A percentile compares a stretch with the other conserved stretches of the same genome.
These are phyloP conservation scores for Saturnispora hagleri DNA, from an alignment of 805 yeast genomes.

Conservation along the genomic window DNA sequence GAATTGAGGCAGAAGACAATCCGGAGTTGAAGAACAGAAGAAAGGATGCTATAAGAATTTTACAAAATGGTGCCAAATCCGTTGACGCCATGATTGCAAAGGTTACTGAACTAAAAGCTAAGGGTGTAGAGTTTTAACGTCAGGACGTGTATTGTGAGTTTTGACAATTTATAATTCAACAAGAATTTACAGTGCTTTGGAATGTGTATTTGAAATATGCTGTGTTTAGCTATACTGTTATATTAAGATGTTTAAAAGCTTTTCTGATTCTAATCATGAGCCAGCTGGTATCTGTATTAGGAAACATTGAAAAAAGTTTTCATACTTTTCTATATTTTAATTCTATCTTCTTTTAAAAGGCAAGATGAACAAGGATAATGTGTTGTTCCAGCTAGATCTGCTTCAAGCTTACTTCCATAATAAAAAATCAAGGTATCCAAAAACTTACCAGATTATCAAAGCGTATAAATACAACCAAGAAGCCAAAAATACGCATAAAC, in stretches of 20 bases:
- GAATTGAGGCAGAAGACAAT: conserved; percentile 38
- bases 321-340: neutral
- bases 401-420: conserved; percentile 41
- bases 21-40: conserved; percentile 46
- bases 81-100: conserved; percentile 33
- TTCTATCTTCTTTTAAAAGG: neutral
- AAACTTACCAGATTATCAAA: conserved; percentile 37
- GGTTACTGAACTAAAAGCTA: conserved; percentile 14
- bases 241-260: neutral
- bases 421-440: conserved; percentile 40
- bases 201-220: neutral
- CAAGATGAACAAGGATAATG: conserved; percentile 27
- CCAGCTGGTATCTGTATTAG: neutral
- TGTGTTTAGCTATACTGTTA: neutral
- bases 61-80: conserved; percentile 50
- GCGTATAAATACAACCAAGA: conserved; percentile 29
- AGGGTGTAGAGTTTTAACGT: conserved; percentile 8
- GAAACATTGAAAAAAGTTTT: neutral
- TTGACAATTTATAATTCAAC: neutral
- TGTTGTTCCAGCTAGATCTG: conserved; percentile 46
- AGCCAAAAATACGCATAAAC: conserved; percentile 27
- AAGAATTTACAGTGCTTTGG: neutral
- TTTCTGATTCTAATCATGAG: neutral
- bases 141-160: neutral
- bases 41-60: conserved; percentile 47